Percentiles rank a stretch among this genome's conserved stretches.
Evolutionary conservation across 1,139 yeast genomes (phyloP).

Genomic region (Taiozyma onychis): DNA sequence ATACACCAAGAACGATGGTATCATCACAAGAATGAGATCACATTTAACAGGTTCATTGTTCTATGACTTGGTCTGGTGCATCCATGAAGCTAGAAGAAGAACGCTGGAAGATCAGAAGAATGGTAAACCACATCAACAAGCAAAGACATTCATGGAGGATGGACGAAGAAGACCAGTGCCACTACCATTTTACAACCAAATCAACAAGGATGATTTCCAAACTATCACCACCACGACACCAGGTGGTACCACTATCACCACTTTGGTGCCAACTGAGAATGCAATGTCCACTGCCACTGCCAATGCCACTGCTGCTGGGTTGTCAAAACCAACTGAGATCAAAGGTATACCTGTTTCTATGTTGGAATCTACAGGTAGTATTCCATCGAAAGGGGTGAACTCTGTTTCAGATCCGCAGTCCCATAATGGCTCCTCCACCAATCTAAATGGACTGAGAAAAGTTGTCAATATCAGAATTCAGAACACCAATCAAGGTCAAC

Average conservation of each 20-base stretch:
- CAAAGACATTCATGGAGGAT: slow-evolving; percentile 16
- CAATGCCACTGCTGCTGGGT: slow-evolving; percentile 44
- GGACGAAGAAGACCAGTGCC: slow-evolving; percentile 47
- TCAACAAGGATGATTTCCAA: slow-evolving; percentile 85
- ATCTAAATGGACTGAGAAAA: slow-evolving; percentile 11
- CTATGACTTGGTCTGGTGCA: slow-evolving; percentile 91
- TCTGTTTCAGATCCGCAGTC: slow-evolving; percentile 1
- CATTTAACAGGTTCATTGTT: slow-evolving; percentile 88
- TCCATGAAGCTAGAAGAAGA: slow-evolving; percentile 87
- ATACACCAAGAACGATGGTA: slow-evolving; percentile 61
- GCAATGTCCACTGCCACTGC: slow-evolving; percentile 59
- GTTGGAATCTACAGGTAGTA: slow-evolving; percentile 77
- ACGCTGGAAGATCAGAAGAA: slow-evolving; percentile 44
- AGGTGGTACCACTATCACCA: slow-evolving; percentile 87
- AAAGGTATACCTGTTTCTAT: slow-evolving; percentile 78
- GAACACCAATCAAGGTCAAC: not conserved
- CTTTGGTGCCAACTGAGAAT: slow-evolving; percentile 79
- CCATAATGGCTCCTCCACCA: not conserved
- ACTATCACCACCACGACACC: slow-evolving; percentile 85
- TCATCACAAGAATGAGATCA: slow-evolving; percentile 83
- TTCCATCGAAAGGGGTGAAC: slow-evolving; percentile 18
- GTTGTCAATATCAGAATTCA: slow-evolving; percentile 6
- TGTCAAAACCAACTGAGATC: slow-evolving; percentile 54
- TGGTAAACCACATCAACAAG: slow-evolving; percentile 25
- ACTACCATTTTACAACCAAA: slow-evolving; percentile 87